Percentiles rank a stretch among this genome's conserved stretches.
Conservation (phyloP, 1,139 yeast species). For the Suhomyces panamericanus region DNA sequence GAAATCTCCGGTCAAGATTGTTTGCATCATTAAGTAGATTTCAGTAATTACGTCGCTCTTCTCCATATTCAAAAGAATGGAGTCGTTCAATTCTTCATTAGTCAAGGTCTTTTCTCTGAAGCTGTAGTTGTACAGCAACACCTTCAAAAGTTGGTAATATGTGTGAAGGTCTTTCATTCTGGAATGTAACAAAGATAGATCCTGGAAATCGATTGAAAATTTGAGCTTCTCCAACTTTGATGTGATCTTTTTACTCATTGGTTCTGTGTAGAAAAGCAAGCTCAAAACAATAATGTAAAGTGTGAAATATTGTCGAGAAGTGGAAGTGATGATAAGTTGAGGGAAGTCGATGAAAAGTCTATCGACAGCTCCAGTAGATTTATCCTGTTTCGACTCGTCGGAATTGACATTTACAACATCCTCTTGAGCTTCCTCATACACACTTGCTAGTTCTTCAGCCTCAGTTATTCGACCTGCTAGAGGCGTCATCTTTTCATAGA, state of each 20-base stretch:
- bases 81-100: constrained; percentile 42
- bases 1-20: constrained; percentile 42
- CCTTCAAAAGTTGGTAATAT: constrained; percentile 25
- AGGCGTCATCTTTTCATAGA: constrained; percentile 35
- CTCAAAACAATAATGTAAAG: constrained; percentile 38
- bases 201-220: constrained; percentile 46
- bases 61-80: constrained; percentile 29
- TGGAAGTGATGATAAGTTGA: constrained; percentile 39
- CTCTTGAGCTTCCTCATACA: constrained; percentile 10
- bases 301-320: constrained; percentile 45
- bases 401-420: background rate
- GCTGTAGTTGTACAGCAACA: constrained; percentile 34
- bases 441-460: background rate
- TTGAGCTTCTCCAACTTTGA: constrained; percentile 42
- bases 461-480: constrained; percentile 17
- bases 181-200: constrained; percentile 32
- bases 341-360: constrained; percentile 43
- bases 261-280: constrained; percentile 44
- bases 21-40: constrained; percentile 39
- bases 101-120: constrained; percentile 36
- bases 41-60: constrained; percentile 34
- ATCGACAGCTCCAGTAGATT: constrained; percentile 10
- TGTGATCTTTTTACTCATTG: constrained; percentile 36
- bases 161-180: constrained; percentile 30
- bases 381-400: background rate